These are phyloP conservation scores for Lathyrus aphaca DNA, from an alignment of 306 rosid species.

Conservation along the genomic window DNA sequence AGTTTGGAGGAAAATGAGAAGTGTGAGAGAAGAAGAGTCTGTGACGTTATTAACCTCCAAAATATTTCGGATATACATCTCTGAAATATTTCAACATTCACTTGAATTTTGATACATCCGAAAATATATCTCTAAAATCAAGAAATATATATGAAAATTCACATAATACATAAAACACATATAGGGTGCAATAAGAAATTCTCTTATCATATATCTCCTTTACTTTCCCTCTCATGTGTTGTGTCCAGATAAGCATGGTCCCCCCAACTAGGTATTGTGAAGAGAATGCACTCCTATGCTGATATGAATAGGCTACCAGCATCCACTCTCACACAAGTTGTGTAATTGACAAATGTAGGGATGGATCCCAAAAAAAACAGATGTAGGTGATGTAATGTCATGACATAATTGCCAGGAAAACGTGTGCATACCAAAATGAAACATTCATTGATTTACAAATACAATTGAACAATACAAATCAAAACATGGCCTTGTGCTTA, in stretches of 20 bases:
- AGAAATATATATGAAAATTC: too few relatives aligned
- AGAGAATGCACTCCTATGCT: neutral
- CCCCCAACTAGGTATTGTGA: neutral
- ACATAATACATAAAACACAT: too few relatives aligned
- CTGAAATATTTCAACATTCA: too few relatives aligned
- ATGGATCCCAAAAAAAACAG: too few relatives aligned
- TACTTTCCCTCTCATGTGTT: neutral
- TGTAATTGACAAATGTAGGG: neutral
- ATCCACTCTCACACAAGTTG: neutral
- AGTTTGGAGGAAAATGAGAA: too few relatives aligned
- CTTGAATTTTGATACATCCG: too few relatives aligned
- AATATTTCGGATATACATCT: too few relatives aligned
- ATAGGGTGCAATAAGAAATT: too few relatives aligned
- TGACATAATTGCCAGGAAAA: neutral
- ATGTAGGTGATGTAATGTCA: neutral
- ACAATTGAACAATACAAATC: neutral
- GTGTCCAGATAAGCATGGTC: neutral
- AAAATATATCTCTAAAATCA: too few relatives aligned
- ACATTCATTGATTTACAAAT: neutral
- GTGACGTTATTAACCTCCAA: too few relatives aligned
- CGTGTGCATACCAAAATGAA: neutral
- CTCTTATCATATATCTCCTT: neutral
- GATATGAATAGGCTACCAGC: neutral
- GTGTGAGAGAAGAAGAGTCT: too few relatives aligned
- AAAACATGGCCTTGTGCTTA: slow-evolving; percentile 28